Base-by-base conservation (phyloP, 176 grass and related monocot species). In the Oryza rufipogon region DNA sequence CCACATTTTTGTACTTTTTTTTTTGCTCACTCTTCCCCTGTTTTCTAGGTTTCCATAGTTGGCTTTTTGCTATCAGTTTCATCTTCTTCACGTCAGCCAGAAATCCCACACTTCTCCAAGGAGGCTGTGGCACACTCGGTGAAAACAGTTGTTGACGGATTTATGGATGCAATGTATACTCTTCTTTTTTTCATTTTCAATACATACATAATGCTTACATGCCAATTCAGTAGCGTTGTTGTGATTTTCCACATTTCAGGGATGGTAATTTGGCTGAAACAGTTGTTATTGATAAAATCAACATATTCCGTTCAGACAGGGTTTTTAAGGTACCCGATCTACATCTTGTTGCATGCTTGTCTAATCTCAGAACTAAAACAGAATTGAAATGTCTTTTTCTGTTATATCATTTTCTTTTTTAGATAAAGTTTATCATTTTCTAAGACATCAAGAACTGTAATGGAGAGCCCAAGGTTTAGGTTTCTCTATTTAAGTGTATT, bases 91-190 rank as follows among this genome's bases (percentile, higher is more conserved):
- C 75, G 47, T 77, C 70, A 83, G 20, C 87, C 91, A 36, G 84
- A 95, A 78, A 82, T 95, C 32, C 95, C 95, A 45, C 88, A 83
- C 69, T 98, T 98, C 52, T 81, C 91, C 47, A 98, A 75, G 81
- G 89, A 93, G 70, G 86, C 85, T 73, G 76, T 91, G 65, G 88
- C 82, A 71, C 80, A 73, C 89, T 81, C 92, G 16, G 74, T 98
- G 67, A 91, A 91, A 95, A 93, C 87, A 71, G 88, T 98, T 74
- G 95, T 98, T 66, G 95, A 98, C 75, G 95, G 95, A 74, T 98
- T 98, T 86, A 71, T 98, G 82, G 91, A 97, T 17, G 67, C 83
- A 83, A 85, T 82, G 95, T 97, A 97, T 58, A 76, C 61, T 26
- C 45, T 90, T 70, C 16, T 75, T 74, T 73, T 48, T 83, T 20